These are phyloP conservation scores for Erodium chrysanthum DNA, from an alignment of 441 rosid species.

Conservation along the genomic window DNA sequence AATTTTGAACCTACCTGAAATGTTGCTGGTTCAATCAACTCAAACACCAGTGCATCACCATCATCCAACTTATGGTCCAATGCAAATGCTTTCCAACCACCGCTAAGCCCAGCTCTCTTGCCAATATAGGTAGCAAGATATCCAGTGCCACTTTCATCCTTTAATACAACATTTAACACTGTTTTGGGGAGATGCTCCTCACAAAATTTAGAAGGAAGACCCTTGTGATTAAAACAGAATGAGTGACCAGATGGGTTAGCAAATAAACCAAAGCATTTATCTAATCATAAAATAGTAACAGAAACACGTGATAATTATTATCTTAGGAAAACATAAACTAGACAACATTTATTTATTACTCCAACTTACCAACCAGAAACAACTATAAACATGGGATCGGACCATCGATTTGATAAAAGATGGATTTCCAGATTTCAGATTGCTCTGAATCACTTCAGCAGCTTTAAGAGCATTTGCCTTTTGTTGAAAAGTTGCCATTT, in stretches of 20 bases:
- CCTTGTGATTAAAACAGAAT: conserved; percentile 23
- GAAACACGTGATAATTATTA: not conserved
- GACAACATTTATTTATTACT: not conserved
- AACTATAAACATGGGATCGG: conserved; percentile 60
- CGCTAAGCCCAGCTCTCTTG: conserved; percentile 38
- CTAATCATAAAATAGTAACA: not conserved
- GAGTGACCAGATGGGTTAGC: not conserved
- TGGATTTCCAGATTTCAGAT: conserved; percentile 34
- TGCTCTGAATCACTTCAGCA: conserved; percentile 37
- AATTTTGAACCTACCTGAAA: conserved; percentile 31
- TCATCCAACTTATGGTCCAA: conserved; percentile 47
- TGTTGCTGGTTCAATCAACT: conserved; percentile 34
- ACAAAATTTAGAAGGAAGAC: conserved; percentile 46
- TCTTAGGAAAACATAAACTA: not conserved
- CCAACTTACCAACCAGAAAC: conserved; percentile 57
- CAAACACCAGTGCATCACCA: conserved; percentile 50
- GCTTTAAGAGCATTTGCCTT: conserved; percentile 25
- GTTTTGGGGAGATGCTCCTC: conserved; percentile 33
- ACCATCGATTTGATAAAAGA: conserved; percentile 55
- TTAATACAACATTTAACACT: conserved; percentile 28
- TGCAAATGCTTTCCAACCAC: conserved; percentile 60
- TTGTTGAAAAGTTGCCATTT: conserved; percentile 40
- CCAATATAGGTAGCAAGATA: conserved; percentile 36
- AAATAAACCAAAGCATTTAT: not conserved
- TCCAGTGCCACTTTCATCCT: conserved; percentile 35